phyloP scores from a whole-genome alignment of 176 grass and related monocot genomes.

The Juncus inflexus region DNA sequence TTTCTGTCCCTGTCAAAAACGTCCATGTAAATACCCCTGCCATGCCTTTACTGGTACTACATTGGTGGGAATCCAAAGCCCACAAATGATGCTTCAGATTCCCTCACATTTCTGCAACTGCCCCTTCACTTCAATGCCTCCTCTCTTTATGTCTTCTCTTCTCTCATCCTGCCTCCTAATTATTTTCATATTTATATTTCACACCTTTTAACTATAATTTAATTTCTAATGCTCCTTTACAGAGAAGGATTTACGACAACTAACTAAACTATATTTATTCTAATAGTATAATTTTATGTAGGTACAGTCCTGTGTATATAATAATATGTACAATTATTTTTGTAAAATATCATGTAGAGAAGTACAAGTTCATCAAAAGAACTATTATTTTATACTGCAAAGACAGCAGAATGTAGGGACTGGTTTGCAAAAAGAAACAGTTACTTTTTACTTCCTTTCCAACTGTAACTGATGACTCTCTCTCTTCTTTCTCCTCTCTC shows the following conservation, averaged over 20 bases:
- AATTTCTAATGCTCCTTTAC: no score
- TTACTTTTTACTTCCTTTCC: conserved; percentile 16
- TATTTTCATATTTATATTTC: no score
- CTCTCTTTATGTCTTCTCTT: not conserved
- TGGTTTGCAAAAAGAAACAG: conserved; percentile 10
- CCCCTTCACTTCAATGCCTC: conserved; percentile 12
- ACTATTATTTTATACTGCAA: not conserved
- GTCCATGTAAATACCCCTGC: not conserved
- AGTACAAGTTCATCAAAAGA: no score
- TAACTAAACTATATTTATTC: no score
- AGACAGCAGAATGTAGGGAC: conserved; percentile 14
- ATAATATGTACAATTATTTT: no score
- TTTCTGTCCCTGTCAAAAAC: conserved; percentile 3
- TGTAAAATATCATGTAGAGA: no score
- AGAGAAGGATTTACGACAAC: no score
- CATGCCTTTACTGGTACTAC: not conserved
- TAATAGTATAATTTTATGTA: no score
- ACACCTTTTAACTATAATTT: no score
- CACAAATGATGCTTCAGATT: conserved; percentile 17
- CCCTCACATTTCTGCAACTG: conserved; percentile 11
- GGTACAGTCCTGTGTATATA: no score
- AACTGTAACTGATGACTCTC: conserved; percentile 28
- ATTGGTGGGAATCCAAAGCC: conserved; percentile 20
- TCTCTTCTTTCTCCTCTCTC: conserved; percentile 29
- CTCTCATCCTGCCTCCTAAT: no score